phyloP scores from a whole-genome alignment of 139 green algal genomes.

The Tetratostichococcus sp. region DNA sequence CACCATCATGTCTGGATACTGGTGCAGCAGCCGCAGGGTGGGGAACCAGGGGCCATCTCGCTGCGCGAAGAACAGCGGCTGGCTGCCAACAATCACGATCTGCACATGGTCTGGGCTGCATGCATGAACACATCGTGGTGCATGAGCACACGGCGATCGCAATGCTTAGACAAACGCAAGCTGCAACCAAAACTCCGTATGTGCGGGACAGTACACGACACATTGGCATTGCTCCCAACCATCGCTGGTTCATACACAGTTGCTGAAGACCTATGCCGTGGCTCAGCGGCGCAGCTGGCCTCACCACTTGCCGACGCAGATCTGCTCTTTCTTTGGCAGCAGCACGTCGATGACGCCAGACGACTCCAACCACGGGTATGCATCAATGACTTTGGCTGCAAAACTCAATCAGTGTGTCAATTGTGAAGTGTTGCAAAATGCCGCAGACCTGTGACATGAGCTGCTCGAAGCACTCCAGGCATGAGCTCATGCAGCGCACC shows the following conservation, averaged over 20 bases:
- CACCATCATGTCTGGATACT: slow-evolving; percentile 69
- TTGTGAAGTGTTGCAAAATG: too few relatives aligned
- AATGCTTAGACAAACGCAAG: too few relatives aligned
- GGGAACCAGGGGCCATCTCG: slow-evolving; percentile 92
- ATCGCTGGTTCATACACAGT: too few relatives aligned
- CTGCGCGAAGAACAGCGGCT: slow-evolving; percentile 88
- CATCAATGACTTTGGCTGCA: slow-evolving; percentile 77
- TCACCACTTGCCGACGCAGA: slow-evolving; percentile 86
- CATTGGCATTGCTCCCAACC: too few relatives aligned
- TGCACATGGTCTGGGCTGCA: slow-evolving; percentile 77
- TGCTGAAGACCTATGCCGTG: too few relatives aligned
- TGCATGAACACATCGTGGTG: neutral
- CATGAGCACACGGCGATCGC: neutral
- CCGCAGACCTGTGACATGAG: too few relatives aligned
- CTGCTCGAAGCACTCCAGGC: neutral
- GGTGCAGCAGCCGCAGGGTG: slow-evolving; percentile 82
- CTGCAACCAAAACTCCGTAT: too few relatives aligned
- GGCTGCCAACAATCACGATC: slow-evolving; percentile 75
- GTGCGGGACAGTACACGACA: too few relatives aligned
- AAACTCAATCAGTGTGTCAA: neutral
- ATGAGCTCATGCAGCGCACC: slow-evolving; percentile 33
- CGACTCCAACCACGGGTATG: slow-evolving; percentile 83
- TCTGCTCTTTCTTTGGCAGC: slow-evolving; percentile 91
- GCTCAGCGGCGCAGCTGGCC: neutral
- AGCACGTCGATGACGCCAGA: slow-evolving; percentile 81